Evolutionary conservation across 805 yeast species (phyloP), one percentile per base, ranked within the genome.

Genomic region (Spathaspora gorwiae): DNA sequence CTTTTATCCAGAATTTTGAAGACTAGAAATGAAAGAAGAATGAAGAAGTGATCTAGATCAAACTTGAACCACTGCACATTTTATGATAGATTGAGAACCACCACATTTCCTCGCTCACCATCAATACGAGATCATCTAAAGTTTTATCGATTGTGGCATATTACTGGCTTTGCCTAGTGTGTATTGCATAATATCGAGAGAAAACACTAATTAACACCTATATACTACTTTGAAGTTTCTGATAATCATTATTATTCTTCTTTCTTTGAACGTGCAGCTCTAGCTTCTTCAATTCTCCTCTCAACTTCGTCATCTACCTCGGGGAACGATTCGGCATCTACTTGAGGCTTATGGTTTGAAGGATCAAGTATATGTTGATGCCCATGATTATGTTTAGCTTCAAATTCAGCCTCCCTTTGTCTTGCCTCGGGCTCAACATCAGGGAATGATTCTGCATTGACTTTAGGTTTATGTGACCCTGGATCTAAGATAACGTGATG

Each of bases 371-470:
- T 35, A 19, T 35, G 26, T 15, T 26, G 14, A 35, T 35, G 37
- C 7, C 12, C 24, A 35, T 2, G 12, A 2, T 29, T 29, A 29
- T 29, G 32, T 3, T 11, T 5, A 29, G 32, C 45, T 13, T 42
- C 43, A 34, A 45, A 41, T 15, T 45, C 43, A 24, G 31, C 37
- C n/a, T 65, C 69, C 43, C 64, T 53, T 14, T 46, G 56, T 52
- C 61, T 63, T 8, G 68, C 69, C 15, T 54, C 64, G 1, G 64
- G 65, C 43, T 62, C 67, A 38, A 66, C 49, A 37, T 59, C 65
- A 10, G 72, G 72, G 44, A 66, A 64, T 7, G 52, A 40, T 12
- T 48, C 49, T 1, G 63, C 50, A 42, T 60, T 54, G 13, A 55
- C 52, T 15, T 45, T 39, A 3, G 67, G 64, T 45, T 58, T 58